Conservation (phyloP, 2,329 filamentous ascomycete species). For the Phoma sp. region DNA sequence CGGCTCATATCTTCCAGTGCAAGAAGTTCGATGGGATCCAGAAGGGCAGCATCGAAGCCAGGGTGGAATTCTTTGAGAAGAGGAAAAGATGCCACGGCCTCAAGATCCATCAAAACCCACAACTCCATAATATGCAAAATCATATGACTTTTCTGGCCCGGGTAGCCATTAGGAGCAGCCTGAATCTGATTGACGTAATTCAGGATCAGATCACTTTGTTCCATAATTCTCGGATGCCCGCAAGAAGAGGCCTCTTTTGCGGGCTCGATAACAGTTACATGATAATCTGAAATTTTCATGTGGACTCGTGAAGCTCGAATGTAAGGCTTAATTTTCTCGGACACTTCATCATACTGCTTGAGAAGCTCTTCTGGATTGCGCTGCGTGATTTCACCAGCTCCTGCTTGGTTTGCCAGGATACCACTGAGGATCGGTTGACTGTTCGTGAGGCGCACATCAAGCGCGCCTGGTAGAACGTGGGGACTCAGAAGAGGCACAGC, state of each 20-base stretch:
- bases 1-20: conserved; percentile 56
- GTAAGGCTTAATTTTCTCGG: conserved; percentile 22
- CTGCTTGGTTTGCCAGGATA: conserved; percentile 1
- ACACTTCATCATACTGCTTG: conserved; percentile 19
- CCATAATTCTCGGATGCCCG: conserved; percentile 29
- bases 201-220: conserved; percentile 48
- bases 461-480: conserved; percentile 35
- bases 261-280: conserved; percentile 10
- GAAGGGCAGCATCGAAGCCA: conserved; percentile 54
- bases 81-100: conserved; percentile 51
- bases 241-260: conserved; percentile 34
- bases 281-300: conserved; percentile 31
- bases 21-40: conserved; percentile 63
- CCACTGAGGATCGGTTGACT: conserved; percentile 23
- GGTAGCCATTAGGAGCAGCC: conserved; percentile 51
- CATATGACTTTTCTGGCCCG: conserved; percentile 59
- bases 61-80: conserved; percentile 61
- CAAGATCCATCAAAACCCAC: conserved; percentile 63
- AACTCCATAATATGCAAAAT: conserved; percentile 63
- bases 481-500: conserved; percentile 52
- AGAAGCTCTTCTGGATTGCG: conserved; percentile 23
- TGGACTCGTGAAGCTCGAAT: conserved; percentile 25
- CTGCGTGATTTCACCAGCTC: neutral
- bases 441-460: conserved; percentile 25
- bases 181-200: conserved; percentile 15